Evolutionary conservation across 208 protist genomes (phyloP).

Genomic region (Vickermania spadyakhi): DNA sequence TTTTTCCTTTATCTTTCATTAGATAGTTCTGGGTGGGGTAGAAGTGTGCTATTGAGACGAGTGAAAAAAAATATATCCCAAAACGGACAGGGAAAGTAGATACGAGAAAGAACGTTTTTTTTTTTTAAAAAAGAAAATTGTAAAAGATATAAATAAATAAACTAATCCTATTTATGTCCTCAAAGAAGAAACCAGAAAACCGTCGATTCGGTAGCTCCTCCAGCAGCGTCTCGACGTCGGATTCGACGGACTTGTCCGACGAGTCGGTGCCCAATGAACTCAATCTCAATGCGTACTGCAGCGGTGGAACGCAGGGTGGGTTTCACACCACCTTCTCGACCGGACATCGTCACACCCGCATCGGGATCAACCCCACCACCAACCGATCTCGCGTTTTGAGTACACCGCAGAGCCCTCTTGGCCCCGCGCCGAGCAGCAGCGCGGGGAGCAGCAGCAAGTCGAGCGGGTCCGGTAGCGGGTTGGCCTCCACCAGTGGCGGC

Average conservation of each 20-base stretch:
- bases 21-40: too few relatives aligned
- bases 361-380: constrained; percentile 1
- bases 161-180: background rate
- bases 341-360: constrained; percentile 2
- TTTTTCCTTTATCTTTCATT: too few relatives aligned
- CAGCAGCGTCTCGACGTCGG: background rate
- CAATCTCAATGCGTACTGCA: background rate
- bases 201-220: background rate
- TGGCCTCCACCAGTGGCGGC: background rate
- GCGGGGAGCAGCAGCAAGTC: background rate
- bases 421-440: background rate
- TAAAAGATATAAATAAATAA: too few relatives aligned
- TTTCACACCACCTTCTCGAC: background rate
- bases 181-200: background rate
- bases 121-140: too few relatives aligned
- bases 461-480: background rate
- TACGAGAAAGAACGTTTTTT: too few relatives aligned
- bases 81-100: too few relatives aligned
- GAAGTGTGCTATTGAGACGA: too few relatives aligned
- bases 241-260: background rate
- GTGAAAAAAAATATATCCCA: too few relatives aligned
- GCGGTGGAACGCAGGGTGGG: background rate
- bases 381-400: background rate
- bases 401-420: background rate
- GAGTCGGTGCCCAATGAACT: background rate